A percentile compares a stretch with the other conserved stretches of the same genome.
Conservation (phyloP, 1,284 basidiomycete species). For the Austropuccinia psidii region DNA sequence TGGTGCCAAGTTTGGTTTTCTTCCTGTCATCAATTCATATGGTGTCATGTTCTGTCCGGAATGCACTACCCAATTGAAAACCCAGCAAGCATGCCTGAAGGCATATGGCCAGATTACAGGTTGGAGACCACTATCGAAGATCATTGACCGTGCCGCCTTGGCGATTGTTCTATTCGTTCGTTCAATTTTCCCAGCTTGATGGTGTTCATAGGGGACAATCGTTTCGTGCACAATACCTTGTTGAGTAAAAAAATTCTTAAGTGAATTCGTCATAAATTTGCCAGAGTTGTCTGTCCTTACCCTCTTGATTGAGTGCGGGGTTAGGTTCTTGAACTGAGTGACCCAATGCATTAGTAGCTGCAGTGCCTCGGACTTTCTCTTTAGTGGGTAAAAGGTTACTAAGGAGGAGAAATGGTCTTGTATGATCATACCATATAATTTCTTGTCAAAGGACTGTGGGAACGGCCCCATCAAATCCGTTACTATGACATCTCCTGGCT, state of each 20-base stretch:
- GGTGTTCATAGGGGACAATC: slow-evolving; percentile 1
- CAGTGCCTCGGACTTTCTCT: too few species aligned
- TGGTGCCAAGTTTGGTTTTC: not conserved
- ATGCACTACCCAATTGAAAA: not conserved
- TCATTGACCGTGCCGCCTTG: not conserved
- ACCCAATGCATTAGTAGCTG: too few species aligned
- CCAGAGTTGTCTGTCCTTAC: slow-evolving; percentile 6
- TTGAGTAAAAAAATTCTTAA: not conserved
- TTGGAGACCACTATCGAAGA: not conserved
- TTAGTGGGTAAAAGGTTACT: too few species aligned
- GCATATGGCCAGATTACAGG: not conserved
- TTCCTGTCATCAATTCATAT: not conserved
- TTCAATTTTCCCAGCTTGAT: slow-evolving; percentile 19
- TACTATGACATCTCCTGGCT: not conserved
- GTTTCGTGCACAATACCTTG: slow-evolving; percentile 17
- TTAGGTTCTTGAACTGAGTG: too few species aligned
- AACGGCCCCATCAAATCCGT: slow-evolving; percentile 19
- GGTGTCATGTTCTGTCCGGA: not conserved
- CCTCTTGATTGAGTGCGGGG: not conserved
- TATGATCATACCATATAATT: not conserved
- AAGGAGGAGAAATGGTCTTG: too few species aligned
- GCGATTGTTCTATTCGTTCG: slow-evolving; percentile 5
- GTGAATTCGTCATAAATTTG: not conserved
- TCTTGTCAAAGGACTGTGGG: not conserved
- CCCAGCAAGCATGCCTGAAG: not conserved